phyloP scores from a whole-genome alignment of 352 stramenopile genomes.

The Globisporangium middletonii region DNA sequence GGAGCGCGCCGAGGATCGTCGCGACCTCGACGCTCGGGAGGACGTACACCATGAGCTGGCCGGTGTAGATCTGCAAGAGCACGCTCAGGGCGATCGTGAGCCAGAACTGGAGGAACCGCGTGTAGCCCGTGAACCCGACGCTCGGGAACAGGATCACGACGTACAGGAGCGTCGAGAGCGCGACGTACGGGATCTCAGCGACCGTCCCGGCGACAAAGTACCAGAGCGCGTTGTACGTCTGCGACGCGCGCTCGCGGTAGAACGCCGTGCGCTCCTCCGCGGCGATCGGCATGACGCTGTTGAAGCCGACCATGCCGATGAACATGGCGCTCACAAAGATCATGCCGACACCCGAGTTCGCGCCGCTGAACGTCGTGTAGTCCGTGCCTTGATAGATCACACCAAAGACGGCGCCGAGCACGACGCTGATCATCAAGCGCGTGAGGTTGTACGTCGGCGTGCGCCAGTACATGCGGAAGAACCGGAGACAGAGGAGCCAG shows the following conservation, averaged over 20 bases:
- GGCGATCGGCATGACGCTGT: conserved; percentile 74
- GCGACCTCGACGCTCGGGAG: conserved; percentile 39
- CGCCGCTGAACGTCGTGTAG: conserved; percentile 37
- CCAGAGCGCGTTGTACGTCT: conserved; percentile 86
- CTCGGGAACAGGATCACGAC: conserved; percentile 35
- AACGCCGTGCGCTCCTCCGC: conserved; percentile 86
- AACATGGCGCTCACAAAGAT: conserved; percentile 86
- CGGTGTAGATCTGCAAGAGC: conserved; percentile 42
- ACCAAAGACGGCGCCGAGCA: conserved; percentile 71
- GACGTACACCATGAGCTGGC: conserved; percentile 41
- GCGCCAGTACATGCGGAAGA: conserved; percentile 80
- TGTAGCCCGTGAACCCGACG: conserved; percentile 32
- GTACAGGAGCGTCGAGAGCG: conserved; percentile 31
- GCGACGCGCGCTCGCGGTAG: conserved; percentile 88
- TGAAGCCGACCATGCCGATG: conserved; percentile 70
- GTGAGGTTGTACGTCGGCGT: conserved; percentile 83
- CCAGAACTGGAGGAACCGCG: conserved; percentile 37
- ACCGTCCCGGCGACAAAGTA: conserved; percentile 80
- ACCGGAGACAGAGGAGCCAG: conserved; percentile 42
- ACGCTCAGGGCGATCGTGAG: conserved; percentile 37
- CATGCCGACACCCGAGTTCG: conserved; percentile 50
- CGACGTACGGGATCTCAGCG: conserved; percentile 66
- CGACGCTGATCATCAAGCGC: conserved; percentile 56
- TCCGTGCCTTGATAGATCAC: conserved; percentile 62
- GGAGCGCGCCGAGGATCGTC: conserved; percentile 30